Base-by-base conservation (phyloP, 2,329 filamentous ascomycete species). In the Podosphaera aphanis region DNA sequence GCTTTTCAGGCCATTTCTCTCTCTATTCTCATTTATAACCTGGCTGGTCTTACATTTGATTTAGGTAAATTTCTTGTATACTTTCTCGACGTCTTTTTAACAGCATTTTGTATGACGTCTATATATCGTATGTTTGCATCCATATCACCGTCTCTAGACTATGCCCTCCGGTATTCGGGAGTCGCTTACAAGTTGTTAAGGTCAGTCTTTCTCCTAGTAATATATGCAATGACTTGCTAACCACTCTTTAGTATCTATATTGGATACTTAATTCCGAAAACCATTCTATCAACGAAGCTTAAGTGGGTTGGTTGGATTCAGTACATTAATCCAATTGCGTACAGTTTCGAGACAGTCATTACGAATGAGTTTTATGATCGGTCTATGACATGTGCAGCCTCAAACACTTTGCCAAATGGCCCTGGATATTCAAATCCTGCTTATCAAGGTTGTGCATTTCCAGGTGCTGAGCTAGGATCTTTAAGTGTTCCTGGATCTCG, bases 231-330 rank as follows among this genome's bases (percentile, higher is more conserved):
- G 11, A 7, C 15, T 33, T 33, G 29, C 29, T 33, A 11, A 33
- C 29, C 3, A 33, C 3, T 7, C 3, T 7, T 70, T 8, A 60
- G 77, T 45, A 68, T 78, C 36, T 80, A 79, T 57, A 74, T 67
- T 2, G 76, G 76, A 13, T 79, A 74, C 57, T 64, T 77, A 55
- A 77, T 79, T 47, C 66, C 66, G 74, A 70, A 73, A 36, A 67
- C 69, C 0, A n/a, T 13, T 66, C 85, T 60, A 71, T 85, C 15
- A 66, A 83, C 38, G 70, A 70, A 2, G 74, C 71, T 2, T 81
- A 80, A 53, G 68, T 88, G 82, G 77, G 59, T 86, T 5, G 67
- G 79, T 16, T 90, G 83, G 83, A 76, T 88, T 49, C 83, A 76
- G 62, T 88, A 77, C 65, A 65, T 85, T 59, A 84, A 85, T 49